A percentile compares a stretch with the other conserved stretches of the same genome.
Evolutionary conservation across 2,329 filamentous ascomycete species (phyloP).

Genomic region (Cercospora nicotianae): DNA sequence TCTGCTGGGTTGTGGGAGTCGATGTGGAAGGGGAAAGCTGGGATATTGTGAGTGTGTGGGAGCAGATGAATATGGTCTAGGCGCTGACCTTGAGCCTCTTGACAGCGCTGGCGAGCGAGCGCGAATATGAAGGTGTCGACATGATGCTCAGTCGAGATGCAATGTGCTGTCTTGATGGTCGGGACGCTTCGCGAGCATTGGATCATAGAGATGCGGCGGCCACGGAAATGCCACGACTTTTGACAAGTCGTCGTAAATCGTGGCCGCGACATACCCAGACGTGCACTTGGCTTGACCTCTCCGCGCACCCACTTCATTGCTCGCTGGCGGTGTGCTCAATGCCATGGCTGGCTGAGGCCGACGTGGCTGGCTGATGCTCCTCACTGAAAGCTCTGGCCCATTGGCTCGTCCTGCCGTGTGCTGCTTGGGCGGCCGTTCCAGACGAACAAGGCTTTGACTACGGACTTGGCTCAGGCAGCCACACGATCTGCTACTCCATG

Average conservation of each 20-base stretch:
- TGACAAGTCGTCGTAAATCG: background rate
- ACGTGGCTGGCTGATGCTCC: background rate
- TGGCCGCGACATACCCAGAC: too few species aligned
- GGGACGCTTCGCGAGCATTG: background rate
- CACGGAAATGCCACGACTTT: background rate
- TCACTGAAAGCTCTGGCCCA: too few species aligned
- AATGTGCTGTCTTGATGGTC: background rate
- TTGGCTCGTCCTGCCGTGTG: too few species aligned
- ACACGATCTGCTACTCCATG: too few species aligned
- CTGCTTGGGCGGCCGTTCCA: too few species aligned
- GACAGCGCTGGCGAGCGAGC: conserved; percentile 45
- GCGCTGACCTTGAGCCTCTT: conserved; percentile 46
- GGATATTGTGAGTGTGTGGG: background rate
- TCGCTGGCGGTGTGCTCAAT: background rate
- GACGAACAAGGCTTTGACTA: too few species aligned
- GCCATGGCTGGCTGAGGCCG: background rate
- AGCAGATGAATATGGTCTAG: background rate
- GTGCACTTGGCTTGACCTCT: too few species aligned
- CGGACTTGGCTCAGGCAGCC: too few species aligned
- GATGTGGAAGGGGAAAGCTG: conserved; percentile 29
- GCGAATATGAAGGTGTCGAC: conserved; percentile 47
- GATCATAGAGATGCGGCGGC: background rate
- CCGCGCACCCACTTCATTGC: too few species aligned
- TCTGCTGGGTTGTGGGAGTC: conserved; percentile 10
- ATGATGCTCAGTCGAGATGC: conserved; percentile 32